Percentiles rank a stretch among this genome's conserved stretches.
phyloP scores from a whole-genome alignment of 1,284 basidiomycete genomes.

The Naganishia sp. region DNA sequence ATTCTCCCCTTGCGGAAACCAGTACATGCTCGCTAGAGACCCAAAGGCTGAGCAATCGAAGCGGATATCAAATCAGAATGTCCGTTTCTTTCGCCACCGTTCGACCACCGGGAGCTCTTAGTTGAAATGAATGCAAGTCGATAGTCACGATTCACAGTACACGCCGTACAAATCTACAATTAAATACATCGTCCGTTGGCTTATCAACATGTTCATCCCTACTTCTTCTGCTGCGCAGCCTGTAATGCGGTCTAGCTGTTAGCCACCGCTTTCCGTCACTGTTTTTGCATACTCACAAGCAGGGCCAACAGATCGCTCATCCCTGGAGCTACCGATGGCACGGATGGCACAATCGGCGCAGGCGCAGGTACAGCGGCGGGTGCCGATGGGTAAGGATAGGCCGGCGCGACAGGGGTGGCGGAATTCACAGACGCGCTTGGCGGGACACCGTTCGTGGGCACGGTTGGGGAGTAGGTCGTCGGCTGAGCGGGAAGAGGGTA shows the following conservation, averaged over 20 bases:
- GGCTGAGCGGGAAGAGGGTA: slow-evolving; percentile 3
- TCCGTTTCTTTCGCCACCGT: slow-evolving; percentile 8
- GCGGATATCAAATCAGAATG: slow-evolving; percentile 4
- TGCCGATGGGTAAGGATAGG: slow-evolving; percentile 20
- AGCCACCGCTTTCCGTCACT: not conserved
- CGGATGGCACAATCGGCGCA: slow-evolving; percentile 60
- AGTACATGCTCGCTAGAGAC: not conserved
- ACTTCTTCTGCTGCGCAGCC: slow-evolving; percentile 32
- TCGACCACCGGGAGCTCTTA: too few relatives aligned
- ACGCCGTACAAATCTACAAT: too few relatives aligned
- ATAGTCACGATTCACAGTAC: too few relatives aligned
- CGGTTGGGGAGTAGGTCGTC: slow-evolving; percentile 25
- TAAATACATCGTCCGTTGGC: too few relatives aligned
- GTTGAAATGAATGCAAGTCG: too few relatives aligned
- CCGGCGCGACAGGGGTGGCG: not conserved
- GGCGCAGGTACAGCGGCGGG: slow-evolving; percentile 30
- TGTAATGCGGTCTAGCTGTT: not conserved
- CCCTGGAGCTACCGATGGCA: slow-evolving; percentile 32
- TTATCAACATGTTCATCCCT: too few relatives aligned
- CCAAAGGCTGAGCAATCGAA: slow-evolving; percentile 8
- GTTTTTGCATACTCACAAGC: slow-evolving; percentile 37
- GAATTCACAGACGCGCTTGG: slow-evolving; percentile 17
- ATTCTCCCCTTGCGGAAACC: too few relatives aligned
- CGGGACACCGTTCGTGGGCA: slow-evolving; percentile 37
- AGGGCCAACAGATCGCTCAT: slow-evolving; percentile 43